Base-by-base conservation (phyloP, 768 basidiomycete genomes). In the Cystoderma amianthinum region DNA sequence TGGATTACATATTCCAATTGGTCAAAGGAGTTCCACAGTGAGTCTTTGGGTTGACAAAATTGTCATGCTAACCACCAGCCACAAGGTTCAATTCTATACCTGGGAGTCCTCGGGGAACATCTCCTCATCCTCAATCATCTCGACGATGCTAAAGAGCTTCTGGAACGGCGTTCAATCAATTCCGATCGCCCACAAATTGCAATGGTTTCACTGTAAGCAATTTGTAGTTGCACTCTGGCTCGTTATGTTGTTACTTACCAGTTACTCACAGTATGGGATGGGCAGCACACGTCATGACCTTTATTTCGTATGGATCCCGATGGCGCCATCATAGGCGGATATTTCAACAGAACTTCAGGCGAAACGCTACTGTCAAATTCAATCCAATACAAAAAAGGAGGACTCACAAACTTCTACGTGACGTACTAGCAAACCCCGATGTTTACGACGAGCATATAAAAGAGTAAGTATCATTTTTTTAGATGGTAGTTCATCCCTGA, bases 1-100 rank as follows among this genome's bases (percentile, higher is more conserved):
- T 61, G 63, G 43, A 44, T 39, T 9, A 60, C 57, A 2, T 67
- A 65, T 48, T 51, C 57, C 5, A 28, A 54, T 21, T 68, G 67
- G 66, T 58, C 59, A 36, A 56, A 61, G 4, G 50, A 56, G 50
- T 59, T 63, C 9, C 11, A 20, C 19, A 23, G 11, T 10, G 9
- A 13, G 11, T 10, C 10, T 16, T 19, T 36, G 6, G 17, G 16
- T 7, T 5, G 11, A 5, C 13, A 23, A 7, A 18, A 10, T 12
- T 16, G 5, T 20, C 11, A 16, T 5, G 21, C 5, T 19, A n/a
- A 10, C 19, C 11, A 11, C 37, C 9, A 23, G 9, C 9, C 5
- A 13, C 24, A 15, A 58, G 60, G 57, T 39, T 53, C 55, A 34
- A 51, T 64, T 9, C 46, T 58, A 3, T 44, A 57, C 39, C 20